Conservation (phyloP, 148 eudicot species). For the Camellia japonica region DNA sequence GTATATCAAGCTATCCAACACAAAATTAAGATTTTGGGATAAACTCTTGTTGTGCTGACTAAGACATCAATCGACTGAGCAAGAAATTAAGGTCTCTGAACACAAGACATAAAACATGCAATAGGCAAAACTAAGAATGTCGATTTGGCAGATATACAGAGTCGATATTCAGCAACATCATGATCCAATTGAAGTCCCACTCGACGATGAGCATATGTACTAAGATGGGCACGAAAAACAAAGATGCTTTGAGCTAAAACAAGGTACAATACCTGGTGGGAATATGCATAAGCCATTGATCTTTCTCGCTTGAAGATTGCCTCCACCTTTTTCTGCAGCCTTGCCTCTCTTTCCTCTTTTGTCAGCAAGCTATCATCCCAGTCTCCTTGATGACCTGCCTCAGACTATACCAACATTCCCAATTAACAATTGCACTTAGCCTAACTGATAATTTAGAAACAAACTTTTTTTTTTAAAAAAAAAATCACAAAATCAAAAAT, state of each 20-base stretch:
- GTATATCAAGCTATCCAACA: not conserved
- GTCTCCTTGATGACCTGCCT: constrained; percentile 42
- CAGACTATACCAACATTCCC: constrained; percentile 27
- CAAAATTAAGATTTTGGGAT: not conserved
- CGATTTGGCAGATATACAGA: not conserved
- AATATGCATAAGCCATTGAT: constrained; percentile 93
- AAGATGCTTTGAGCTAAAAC: not conserved
- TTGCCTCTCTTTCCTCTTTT: constrained; percentile 75
- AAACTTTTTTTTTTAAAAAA: no score
- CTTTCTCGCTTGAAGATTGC: constrained; percentile 86
- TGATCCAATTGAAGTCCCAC: not conserved
- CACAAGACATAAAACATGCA: not conserved
- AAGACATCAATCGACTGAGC: not conserved
- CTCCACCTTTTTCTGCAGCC: constrained; percentile 71
- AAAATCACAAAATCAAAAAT: no score
- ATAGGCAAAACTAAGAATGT: not conserved
- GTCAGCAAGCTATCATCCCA: constrained; percentile 92
- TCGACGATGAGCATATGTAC: not conserved
- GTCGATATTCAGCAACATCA: not conserved
- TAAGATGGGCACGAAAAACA: not conserved
- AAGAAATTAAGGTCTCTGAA: not conserved
- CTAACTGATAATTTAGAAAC: not conserved
- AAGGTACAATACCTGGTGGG: constrained; percentile 63
- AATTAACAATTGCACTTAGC: not conserved
- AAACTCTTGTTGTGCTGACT: not conserved